Evolutionary conservation across 306 rosid genomes (phyloP), one percentile per base, ranked within the genome.

Genomic region (Begonia peltatifolia): DNA sequence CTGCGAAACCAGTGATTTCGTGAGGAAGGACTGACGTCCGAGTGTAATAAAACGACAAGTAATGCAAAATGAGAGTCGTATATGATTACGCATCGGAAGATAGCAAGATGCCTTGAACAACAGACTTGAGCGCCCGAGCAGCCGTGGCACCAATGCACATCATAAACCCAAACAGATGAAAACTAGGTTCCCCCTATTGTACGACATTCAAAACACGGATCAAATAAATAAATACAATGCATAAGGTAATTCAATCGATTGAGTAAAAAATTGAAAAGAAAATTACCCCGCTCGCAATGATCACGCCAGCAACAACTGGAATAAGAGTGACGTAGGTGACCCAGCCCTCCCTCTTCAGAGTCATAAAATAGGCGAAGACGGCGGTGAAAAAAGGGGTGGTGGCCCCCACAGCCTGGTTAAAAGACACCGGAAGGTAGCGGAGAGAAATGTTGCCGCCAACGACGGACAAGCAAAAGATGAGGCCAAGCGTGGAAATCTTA

Each of bases 301-400:
- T 49, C 62, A 87, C 96, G 1, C 96, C 96, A 7, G 94, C 71
- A 25, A 87, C 87, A 41, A 87, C 96, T 22, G 96, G 96, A 52
- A 87, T 4, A 46, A 87, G 96, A 13, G 96, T 68, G 35, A 81
- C 57, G 38, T 87, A 87, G 6, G 96, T 87, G 52, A 87, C 77
- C 87, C 87, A 87, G 12, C 94, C 94, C 70, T 87, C 96, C 47
- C 87, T 68, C 68, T 84, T 87, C 15, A 87, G 54, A 1, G 96
- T 87, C 70, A 87, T 81, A 6, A 79, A 30, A 57, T 87, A 87
- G 25, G 96, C 96, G 43, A 87, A 87, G 11, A 87, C 73, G 9
- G 96, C 96, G 36, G 96, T 87, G 65, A 87, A 87, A 42, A 87
- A 87, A 0, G 96, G 96, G 9, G 96, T 84, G 9, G 96, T 87